Percentiles rank a stretch among this genome's conserved stretches.
These are phyloP conservation scores for Cryphonectria parasitica DNA, from an alignment of 2,329 filamentous ascomycete genomes.

Conservation along the genomic window DNA sequence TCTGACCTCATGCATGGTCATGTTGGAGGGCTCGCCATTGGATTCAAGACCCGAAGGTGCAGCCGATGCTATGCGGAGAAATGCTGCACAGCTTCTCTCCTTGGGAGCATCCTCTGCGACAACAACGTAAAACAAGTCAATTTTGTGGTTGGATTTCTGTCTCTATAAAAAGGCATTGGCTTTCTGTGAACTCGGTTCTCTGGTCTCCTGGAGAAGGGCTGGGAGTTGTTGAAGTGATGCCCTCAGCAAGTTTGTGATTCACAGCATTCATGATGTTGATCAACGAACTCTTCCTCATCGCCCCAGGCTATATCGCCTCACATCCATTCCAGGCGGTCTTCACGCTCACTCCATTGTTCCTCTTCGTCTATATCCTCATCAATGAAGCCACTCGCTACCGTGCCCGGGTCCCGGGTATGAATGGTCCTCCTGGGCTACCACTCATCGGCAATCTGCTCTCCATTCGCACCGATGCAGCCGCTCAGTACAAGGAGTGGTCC, in stretches of 20 bases:
- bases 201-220: not conserved
- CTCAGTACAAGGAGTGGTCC: conserved; percentile 50
- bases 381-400: conserved; percentile 53
- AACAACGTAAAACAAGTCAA: not conserved
- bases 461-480: conserved; percentile 58
- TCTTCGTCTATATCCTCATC: conserved; percentile 49
- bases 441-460: conserved; percentile 60
- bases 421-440: conserved; percentile 54
- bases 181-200: not conserved
- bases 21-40: not conserved
- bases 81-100: not conserved
- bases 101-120: not conserved
- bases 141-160: not conserved
- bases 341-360: conserved; percentile 29
- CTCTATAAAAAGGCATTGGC: not conserved
- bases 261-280: not conserved
- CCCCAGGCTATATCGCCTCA: not conserved
- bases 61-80: conserved; percentile 6
- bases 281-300: not conserved
- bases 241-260: not conserved
- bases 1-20: not conserved
- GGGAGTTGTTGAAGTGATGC: not conserved
- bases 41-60: not conserved
- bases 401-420: conserved; percentile 50
- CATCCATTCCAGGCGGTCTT: conserved; percentile 13